Evolutionary conservation across 176 grass and related monocot species (phyloP), one percentile per base, ranked within the genome.

Genomic region (Triticum monococcum): DNA sequence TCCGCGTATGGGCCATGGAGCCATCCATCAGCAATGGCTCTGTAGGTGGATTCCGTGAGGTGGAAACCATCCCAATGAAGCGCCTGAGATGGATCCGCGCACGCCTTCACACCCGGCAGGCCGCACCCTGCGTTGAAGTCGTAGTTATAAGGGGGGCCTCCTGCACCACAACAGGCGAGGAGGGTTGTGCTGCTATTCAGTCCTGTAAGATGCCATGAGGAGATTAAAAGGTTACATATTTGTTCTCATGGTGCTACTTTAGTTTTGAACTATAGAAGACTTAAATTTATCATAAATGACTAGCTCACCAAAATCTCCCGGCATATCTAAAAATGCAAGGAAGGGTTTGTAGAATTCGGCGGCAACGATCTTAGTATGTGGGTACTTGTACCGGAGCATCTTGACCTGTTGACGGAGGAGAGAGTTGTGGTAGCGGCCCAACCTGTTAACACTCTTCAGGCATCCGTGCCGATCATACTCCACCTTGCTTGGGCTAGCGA

Each of bases 401-500:
- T 25, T 11, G 6, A 88, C 28, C 8, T 13, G 43, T 18, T 30
- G 20, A 9, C 22, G 57, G 14, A 89, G 73, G 24, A 79, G 73
- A 5, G 13, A 30, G 59, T 92, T 89, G 56, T 92, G 90, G 79
- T 79, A 57, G 57, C 10, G 60, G 30, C 65, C 64, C 33, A 89
- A 16, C n/a, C 10, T 18, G 22, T 91, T 91, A 38, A 41, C 75
- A 3, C 64, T 65, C 68, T 59, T 81, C 8, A 88, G 60, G 81
- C 89, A 91, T 31, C 89, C 89, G 38, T 54, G 31, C 25, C 31
- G 43, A 60, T 91, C 76, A 59, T 88, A 85, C 46, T 85, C 85
- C 25, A 7, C 8, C 30, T 36, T 50, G 31, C 77, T 77, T 0
- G 60, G 28, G 82, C 81, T 88, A 2, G 75, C 16, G 0, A 11